These are phyloP conservation scores for Colletotrichum lentis DNA, from an alignment of 2,329 filamentous ascomycete genomes.

Conservation along the genomic window DNA sequence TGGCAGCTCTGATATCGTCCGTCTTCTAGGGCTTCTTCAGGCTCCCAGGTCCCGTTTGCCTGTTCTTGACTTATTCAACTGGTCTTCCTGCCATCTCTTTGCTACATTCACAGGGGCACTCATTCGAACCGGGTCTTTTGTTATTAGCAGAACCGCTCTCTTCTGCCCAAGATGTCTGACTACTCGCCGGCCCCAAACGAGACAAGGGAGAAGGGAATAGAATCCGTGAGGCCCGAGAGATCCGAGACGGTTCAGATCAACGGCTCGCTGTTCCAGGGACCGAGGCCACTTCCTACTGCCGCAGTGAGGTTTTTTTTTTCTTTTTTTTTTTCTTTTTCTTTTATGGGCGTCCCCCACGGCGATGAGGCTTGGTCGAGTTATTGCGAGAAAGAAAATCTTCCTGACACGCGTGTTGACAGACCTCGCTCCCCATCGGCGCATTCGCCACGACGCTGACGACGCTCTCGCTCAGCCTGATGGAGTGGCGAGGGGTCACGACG, in stretches of 20 bases:
- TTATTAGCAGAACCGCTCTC: background rate
- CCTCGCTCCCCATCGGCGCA: conserved; percentile 59
- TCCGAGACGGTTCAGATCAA: background rate
- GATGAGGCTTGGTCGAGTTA: background rate
- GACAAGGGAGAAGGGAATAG: conserved; percentile 9
- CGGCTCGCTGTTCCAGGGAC: background rate
- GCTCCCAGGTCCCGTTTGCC: too few species aligned
- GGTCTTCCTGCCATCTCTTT: background rate
- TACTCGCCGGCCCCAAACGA: conserved; percentile 7
- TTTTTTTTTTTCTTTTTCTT: too few species aligned
- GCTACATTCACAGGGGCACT: background rate
- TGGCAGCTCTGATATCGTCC: background rate
- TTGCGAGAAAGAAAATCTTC: background rate
- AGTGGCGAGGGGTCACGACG: conserved; percentile 59
- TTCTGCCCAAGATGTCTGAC: conserved; percentile 6
- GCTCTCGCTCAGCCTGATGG: conserved; percentile 63
- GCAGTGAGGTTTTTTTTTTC: too few species aligned
- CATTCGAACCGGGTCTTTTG: too few species aligned
- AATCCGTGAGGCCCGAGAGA: conserved; percentile 3
- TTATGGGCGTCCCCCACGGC: background rate
- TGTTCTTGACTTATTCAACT: too few species aligned
- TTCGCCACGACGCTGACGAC: conserved; percentile 65
- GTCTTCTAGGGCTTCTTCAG: background rate
- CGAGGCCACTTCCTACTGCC: conserved; percentile 26
- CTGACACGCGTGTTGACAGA: conserved; percentile 43